Percentiles rank a stretch among this genome's conserved stretches.
Conservation (phyloP, 805 yeast species). For the Blastobotrys chiropterorum region DNA sequence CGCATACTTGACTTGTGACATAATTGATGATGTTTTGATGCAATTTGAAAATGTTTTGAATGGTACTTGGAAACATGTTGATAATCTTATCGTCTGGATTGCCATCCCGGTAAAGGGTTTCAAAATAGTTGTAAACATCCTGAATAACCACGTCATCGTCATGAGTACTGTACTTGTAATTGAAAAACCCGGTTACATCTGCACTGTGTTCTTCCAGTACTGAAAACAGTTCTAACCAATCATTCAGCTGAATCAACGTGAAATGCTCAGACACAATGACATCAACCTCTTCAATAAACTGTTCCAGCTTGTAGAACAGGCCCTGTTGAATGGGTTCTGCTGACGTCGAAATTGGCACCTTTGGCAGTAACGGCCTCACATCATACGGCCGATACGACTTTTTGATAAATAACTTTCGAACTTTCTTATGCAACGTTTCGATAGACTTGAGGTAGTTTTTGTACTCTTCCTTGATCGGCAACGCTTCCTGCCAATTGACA, state of each 20-base stretch:
- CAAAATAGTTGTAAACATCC: slow-evolving; percentile 67
- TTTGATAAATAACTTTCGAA: slow-evolving; percentile 52
- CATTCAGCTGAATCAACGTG: slow-evolving; percentile 51
- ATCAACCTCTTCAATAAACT: slow-evolving; percentile 61
- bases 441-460: slow-evolving; percentile 23
- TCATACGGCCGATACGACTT: slow-evolving; percentile 31
- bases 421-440: slow-evolving; percentile 48
- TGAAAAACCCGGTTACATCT: slow-evolving; percentile 52
- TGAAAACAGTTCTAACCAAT: slow-evolving; percentile 77
- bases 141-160: slow-evolving; percentile 57
- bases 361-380: slow-evolving; percentile 21
- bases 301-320: slow-evolving; percentile 30
- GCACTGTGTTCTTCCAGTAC: slow-evolving; percentile 63
- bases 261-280: slow-evolving; percentile 52
- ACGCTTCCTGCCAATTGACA: slow-evolving; percentile 31
- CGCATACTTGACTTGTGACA: slow-evolving; percentile 58
- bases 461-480: slow-evolving; percentile 16
- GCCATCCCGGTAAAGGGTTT: slow-evolving; percentile 43
- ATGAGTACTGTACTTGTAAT: slow-evolving; percentile 36
- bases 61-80: slow-evolving; percentile 58
- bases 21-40: slow-evolving; percentile 63
- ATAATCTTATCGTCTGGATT: slow-evolving; percentile 37
- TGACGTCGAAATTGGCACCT: slow-evolving; percentile 16
- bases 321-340: slow-evolving; percentile 16
- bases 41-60: slow-evolving; percentile 57